phyloP scores from a whole-genome alignment of 208 protist species.

The Acanthamoeba triangularis region DNA sequence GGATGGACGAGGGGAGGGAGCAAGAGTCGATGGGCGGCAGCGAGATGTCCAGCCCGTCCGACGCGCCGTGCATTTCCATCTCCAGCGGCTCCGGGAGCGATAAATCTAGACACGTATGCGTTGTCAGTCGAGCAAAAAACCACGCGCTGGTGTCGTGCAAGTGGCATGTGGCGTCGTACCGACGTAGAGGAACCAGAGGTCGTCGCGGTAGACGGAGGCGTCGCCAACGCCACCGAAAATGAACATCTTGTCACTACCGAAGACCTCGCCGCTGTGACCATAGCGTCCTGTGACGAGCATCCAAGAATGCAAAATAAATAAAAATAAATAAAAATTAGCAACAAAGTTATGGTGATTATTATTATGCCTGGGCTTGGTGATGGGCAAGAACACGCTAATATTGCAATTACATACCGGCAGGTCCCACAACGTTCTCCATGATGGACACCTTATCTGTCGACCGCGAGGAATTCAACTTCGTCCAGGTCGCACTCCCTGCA shows the following conservation, averaged over 20 bases:
- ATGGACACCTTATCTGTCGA: constrained; percentile 46
- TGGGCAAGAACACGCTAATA: too few relatives aligned
- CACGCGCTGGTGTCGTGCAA: too few relatives aligned
- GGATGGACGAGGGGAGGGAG: not conserved
- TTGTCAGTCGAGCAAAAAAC: not conserved
- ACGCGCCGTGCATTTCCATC: constrained; percentile 48
- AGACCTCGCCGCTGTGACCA: constrained; percentile 41
- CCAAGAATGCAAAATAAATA: too few relatives aligned
- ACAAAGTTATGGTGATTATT: too few relatives aligned
- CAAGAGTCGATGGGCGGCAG: not conserved
- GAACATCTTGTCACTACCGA: constrained; percentile 74
- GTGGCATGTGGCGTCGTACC: constrained; percentile 8
- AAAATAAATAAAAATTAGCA: too few relatives aligned
- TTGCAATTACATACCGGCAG: too few relatives aligned
- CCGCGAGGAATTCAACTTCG: constrained; percentile 9
- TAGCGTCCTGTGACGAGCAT: constrained; percentile 9
- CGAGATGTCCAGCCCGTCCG: constrained; percentile 32
- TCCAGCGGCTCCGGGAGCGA: constrained; percentile 40
- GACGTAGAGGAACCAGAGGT: constrained; percentile 75
- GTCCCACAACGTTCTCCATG: constrained; percentile 60
- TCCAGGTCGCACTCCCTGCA: constrained; percentile 45
- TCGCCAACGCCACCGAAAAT: constrained; percentile 69
- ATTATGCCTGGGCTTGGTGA: too few relatives aligned
- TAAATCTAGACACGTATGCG: constrained; percentile 23
- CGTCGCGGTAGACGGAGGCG: constrained; percentile 52